Conservation (phyloP, 768 basidiomycete genomes). For the Serendipita sp. region DNA sequence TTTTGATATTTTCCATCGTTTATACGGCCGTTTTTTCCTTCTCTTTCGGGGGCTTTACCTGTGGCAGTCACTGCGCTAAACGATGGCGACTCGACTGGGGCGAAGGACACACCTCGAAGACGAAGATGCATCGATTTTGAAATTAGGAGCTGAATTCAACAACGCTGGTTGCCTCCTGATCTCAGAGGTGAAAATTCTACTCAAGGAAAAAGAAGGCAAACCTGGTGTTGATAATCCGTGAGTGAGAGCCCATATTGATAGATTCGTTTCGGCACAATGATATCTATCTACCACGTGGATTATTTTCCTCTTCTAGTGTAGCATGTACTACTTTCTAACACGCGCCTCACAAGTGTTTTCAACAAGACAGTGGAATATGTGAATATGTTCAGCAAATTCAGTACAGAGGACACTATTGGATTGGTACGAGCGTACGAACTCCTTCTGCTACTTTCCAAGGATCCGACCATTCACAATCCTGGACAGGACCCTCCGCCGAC, state of each 20-base stretch:
- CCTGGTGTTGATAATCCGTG: slow-evolving; percentile 75
- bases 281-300: neutral
- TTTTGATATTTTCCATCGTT: neutral
- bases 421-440: slow-evolving; percentile 72
- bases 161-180: slow-evolving; percentile 83
- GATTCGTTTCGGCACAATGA: neutral
- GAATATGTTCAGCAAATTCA: slow-evolving; percentile 81
- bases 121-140: slow-evolving; percentile 72
- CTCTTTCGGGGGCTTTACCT: neutral
- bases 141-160: slow-evolving; percentile 81
- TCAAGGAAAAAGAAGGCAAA: slow-evolving; percentile 72
- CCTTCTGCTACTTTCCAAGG: neutral
- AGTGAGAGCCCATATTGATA: slow-evolving; percentile 17
- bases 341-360: slow-evolving; percentile 45
- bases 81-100: slow-evolving; percentile 37
- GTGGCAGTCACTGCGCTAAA: slow-evolving; percentile 19
- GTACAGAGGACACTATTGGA: slow-evolving; percentile 65
- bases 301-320: neutral
- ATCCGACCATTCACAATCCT: neutral
- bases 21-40: neutral
- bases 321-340: neutral
- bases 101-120: slow-evolving; percentile 53
- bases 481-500: slow-evolving; percentile 56
- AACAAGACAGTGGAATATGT: slow-evolving; percentile 90
- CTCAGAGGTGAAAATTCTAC: slow-evolving; percentile 80